Evolutionary conservation across 805 yeast genomes (phyloP), one percentile per base, ranked within the genome.

Genomic region (Grigorovia yakushimaensis): DNA sequence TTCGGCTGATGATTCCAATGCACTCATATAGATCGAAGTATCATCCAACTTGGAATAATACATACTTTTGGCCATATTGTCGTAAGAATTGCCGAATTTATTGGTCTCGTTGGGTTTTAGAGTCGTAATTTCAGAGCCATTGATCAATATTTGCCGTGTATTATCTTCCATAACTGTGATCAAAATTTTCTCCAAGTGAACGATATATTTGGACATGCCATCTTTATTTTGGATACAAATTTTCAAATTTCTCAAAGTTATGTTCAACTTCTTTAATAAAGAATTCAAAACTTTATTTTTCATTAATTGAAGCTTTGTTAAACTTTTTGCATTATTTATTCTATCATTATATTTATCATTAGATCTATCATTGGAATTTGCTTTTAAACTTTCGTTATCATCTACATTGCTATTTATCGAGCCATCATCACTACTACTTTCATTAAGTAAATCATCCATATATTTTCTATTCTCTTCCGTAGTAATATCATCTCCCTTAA

Each of bases 11-110:
- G 43, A 39, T 0, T 86, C 79, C 10, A 82, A 70, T 2, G 95
- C 94, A 63, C 94, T 85, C 89, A 85, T 79, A 59, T 84, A 87
- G 18, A 86, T 73, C 2, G 88, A 80, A 1, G 86, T 83, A n/a
- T 41, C 45, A 47, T 82, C 84, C 44, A 76, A 79, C 46, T 78
- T 82, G 1, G 91, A 79, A 58, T 81, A 82, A 36, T 80, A 68
- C 66, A 78, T 73, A 55, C 88, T 81, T 36, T 73, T 74, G 60
- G 73, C 61, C 48, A 81, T 58, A 2, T 30, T 30, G 37, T 17
- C 19, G 24, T 15, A n/a, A n/a, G 2, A 6, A 27, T 5, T 7
- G 3, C 41, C n/a, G 13, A n/a, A 10, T 13, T 41, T 22, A 5
- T 13, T n/a, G 18, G 13, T 33, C 21, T 42, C 44, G 7, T n/a